Evolutionary conservation across 2,329 filamentous ascomycete genomes (phyloP).

Genomic region (Ceratocystis cacaofunesta): DNA sequence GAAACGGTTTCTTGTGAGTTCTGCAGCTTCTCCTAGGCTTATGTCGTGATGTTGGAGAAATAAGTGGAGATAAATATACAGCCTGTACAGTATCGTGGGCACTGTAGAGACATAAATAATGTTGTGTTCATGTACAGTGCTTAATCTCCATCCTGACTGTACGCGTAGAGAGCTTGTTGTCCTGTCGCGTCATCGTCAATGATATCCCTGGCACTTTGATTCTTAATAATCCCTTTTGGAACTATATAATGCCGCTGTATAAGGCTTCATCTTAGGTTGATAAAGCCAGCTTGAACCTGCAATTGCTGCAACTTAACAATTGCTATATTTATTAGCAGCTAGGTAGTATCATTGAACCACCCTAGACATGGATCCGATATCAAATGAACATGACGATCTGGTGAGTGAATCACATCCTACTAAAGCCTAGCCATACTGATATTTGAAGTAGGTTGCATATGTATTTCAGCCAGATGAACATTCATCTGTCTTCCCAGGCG

Average conservation of each 20-base stretch:
- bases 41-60: not conserved
- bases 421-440: slow-evolving; percentile 17
- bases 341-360: not conserved
- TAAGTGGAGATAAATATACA: not conserved
- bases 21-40: too few species aligned
- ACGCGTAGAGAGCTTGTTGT: slow-evolving; percentile 2
- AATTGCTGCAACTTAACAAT: too few species aligned
- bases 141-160: not conserved
- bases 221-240: not conserved
- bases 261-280: not conserved
- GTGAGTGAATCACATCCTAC: slow-evolving; percentile 4
- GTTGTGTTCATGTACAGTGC: not conserved
- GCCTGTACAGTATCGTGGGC: not conserved
- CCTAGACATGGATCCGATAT: slow-evolving; percentile 10
- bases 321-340: not conserved
- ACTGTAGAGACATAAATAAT: not conserved
- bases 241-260: not conserved
- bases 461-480: slow-evolving; percentile 40
- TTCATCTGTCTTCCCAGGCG: slow-evolving; percentile 23
- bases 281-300: too few species aligned
- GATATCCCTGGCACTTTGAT: too few species aligned
- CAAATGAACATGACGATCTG: slow-evolving; percentile 16
- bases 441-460: slow-evolving; percentile 38
- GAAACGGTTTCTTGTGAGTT: too few species aligned
- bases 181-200: not conserved